These are phyloP conservation scores for Apophysomyces trapeziformis DNA, from an alignment of 371 early-diverging fungal genomes.

Conservation along the genomic window DNA sequence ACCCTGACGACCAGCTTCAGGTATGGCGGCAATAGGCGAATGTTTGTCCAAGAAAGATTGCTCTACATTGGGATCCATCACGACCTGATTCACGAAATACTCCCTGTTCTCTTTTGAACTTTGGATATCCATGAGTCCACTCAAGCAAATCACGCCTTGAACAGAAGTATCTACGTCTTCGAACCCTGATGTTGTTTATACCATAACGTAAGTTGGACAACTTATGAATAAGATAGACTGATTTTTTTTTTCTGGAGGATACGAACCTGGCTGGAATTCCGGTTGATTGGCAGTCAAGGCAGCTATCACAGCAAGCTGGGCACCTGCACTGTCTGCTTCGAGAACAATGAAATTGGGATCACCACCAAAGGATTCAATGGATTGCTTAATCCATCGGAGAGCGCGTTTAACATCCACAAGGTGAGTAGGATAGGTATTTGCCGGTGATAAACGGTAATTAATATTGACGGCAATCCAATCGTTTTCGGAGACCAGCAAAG, in stretches of 20 bases:
- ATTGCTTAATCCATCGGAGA: constrained; percentile 36
- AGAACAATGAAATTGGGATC: constrained; percentile 21
- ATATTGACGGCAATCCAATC: constrained; percentile 56
- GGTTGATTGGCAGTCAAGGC: constrained; percentile 68
- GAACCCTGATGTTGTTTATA: constrained; percentile 47
- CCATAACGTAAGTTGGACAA: not conserved
- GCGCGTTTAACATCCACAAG: constrained; percentile 65
- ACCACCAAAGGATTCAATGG: constrained; percentile 37
- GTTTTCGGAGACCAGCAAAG: constrained; percentile 36
- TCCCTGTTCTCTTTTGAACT: constrained; percentile 20
- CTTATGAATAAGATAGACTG: not conserved
- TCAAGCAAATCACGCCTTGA: constrained; percentile 55
- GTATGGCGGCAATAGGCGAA: constrained; percentile 41
- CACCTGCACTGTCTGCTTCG: constrained; percentile 70
- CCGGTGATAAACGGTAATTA: constrained; percentile 56
- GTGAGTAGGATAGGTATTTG: constrained; percentile 56
- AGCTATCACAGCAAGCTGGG: constrained; percentile 67
- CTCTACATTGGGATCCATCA: constrained; percentile 35
- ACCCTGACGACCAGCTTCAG: constrained; percentile 19
- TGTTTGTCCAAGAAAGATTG: constrained; percentile 47
- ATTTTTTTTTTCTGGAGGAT: not conserved
- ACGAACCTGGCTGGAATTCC: constrained; percentile 58
- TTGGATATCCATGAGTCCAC: constrained; percentile 50
- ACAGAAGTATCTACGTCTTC: constrained; percentile 72
- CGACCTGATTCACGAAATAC: constrained; percentile 44